Evolutionary conservation across 305 asterid genomes (phyloP).

Genomic region (Fraxinus sp.): DNA sequence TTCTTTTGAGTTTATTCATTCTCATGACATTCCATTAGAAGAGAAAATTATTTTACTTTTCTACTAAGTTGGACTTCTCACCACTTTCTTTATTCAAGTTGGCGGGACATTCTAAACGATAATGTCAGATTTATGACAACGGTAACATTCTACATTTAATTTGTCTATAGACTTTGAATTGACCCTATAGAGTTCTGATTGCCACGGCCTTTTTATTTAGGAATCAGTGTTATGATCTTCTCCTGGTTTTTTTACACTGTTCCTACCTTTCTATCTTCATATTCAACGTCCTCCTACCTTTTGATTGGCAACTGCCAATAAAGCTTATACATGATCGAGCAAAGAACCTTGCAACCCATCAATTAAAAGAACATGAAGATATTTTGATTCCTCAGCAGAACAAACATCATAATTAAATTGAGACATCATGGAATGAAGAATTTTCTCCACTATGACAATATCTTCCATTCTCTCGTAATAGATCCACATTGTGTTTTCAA

Average conservation of each 20-base stretch:
- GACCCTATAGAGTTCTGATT: neutral
- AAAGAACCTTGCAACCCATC: neutral
- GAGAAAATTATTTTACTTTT: neutral
- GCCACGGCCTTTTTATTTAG: neutral
- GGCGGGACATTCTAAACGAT: neutral
- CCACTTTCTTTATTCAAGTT: neutral
- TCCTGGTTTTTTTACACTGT: neutral
- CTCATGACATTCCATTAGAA: neutral
- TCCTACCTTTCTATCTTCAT: neutral
- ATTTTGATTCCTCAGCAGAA: neutral
- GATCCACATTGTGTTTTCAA: neutral
- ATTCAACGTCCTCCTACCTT: neutral
- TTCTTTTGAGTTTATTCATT: neutral
- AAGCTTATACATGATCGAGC: neutral
- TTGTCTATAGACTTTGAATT: neutral
- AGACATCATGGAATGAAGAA: neutral
- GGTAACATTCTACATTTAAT: neutral
- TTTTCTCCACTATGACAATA: neutral
- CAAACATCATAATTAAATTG: neutral
- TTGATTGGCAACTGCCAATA: neutral
- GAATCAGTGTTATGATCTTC: neutral
- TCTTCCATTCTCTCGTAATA: neutral
- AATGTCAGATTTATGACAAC: constrained; percentile 17
- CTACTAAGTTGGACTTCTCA: neutral
- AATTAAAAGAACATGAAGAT: neutral